A percentile compares a stretch with the other conserved stretches of the same genome.
Evolutionary conservation across 495 filamentous ascomycete species (phyloP).

Genomic region (Penicillium lagena): DNA sequence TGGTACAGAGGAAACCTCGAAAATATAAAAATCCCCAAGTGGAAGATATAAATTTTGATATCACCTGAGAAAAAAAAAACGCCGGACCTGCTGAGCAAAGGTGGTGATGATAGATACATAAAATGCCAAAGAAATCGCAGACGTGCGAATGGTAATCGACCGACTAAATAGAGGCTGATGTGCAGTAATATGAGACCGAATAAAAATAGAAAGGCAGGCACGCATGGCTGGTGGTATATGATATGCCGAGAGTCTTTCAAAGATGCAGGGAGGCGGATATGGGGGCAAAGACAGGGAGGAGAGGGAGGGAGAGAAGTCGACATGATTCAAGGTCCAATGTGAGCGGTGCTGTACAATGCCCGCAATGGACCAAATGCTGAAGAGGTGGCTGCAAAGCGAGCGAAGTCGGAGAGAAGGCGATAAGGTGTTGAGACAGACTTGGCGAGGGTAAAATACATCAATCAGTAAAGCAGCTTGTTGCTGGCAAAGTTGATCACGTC

Average conservation of each 20-base stretch:
- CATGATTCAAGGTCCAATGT: background rate
- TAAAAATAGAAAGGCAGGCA: background rate
- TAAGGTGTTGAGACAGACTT: constrained; percentile 1
- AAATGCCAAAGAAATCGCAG: background rate
- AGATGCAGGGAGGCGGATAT: constrained; percentile 11
- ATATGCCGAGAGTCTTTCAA: constrained; percentile 5
- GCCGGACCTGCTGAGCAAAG: background rate
- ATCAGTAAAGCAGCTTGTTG: constrained; percentile 45
- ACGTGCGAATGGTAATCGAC: background rate
- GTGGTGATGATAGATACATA: background rate
- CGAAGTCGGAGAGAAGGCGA: background rate
- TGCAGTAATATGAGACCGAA: background rate
- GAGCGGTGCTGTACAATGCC: constrained; percentile 20
- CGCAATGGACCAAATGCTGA: background rate
- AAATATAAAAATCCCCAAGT: background rate
- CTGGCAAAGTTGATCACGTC: constrained; percentile 60
- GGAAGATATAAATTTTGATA: background rate
- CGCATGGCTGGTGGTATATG: constrained; percentile 12
- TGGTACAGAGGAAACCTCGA: background rate
- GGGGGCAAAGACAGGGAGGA: background rate
- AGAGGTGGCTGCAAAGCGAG: no score
- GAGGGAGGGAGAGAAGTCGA: background rate
- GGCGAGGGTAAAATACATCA: constrained; percentile 17
- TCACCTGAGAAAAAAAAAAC: background rate
- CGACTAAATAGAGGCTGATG: no score